Base-by-base conservation (phyloP, 345 rosid genomes). In the Populus simonii region DNA sequence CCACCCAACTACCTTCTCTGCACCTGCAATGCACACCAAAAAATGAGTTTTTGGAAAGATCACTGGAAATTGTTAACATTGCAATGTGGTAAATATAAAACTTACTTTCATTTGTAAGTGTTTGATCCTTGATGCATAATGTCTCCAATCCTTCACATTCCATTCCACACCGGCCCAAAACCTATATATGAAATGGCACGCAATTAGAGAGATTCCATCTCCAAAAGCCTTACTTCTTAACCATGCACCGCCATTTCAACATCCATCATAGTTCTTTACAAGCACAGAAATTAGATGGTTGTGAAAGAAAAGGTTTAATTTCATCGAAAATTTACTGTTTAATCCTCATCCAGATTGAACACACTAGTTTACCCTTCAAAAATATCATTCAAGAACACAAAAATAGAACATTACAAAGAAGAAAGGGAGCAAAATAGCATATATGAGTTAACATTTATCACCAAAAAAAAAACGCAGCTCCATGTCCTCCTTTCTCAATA, bases 1-100 rank as follows among this genome's bases (percentile, higher is more conserved):
- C 97, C 94, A 94, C 74, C 95, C 97, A 79, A 92, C 76, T 47
- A 94, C 87, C 87, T 90, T 93, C 82, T 94, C 98, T 68, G 93
- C 94, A 85, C 89, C 98, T 93, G 85, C 62, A 78, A 82, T 70
- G 71, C 67, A 80, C 51, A 78, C 17, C 43, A 73, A 72, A 77
- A 31, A 15, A 66, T 33, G 65, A 65, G 23, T 31, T 71, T 45
- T 49, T 25, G n/a, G 66, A 39, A 11, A 78, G 71, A 68, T n/a
- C 5, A 49, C 45, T 20, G 10, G 0, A 73, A 71, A 68, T 63
- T 57, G 33, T 66, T 31, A 35, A 41, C 39, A 72, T 75, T 66
- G 75, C 29, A 74, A 71, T 38, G 68, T 25, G 49, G 35, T 8
- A 67, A 70, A 81, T 33, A 53, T 35, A 63, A 74, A 68, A 79